Evolutionary conservation across 129 eudicot genomes (phyloP), one percentile per base, ranked within the genome.

Genomic region (Saposhnikovia divaricata): DNA sequence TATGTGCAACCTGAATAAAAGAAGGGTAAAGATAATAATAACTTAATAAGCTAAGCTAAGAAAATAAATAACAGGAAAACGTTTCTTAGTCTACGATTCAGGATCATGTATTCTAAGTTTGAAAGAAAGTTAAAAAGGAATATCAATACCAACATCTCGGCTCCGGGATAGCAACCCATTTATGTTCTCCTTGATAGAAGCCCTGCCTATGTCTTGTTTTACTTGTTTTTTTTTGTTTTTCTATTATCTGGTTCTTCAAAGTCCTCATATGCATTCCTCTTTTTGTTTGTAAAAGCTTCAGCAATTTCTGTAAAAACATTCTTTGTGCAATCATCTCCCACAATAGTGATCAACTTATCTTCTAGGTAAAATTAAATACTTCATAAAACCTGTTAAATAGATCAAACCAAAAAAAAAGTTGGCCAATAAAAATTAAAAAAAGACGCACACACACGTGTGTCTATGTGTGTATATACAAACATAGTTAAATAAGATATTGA

Each of bases 111-210:
- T 14, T 50, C 23, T 18, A 50, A 50, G 23, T 50, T 50, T 1
- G 5, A 50, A 50, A 50, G n/a, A 11, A 15, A 18, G 3, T 53
- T 25, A 19, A 53, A 18, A n/a, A 53, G 6, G 84, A 78, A 82
- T 80, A 37, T 83, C 79, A 50, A 75, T 69, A 61, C 74, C 85
- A 69, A 68, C 6, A 27, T 34, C 72, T 44, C n/a, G 74, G 11
- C 50, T 44, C 42, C 57, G 72, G 53, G 27, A 28, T 0, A 75
- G 42, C 65, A 74, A 72, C 76, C 15, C 7, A 23, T n/a, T n/a
- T n/a, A n/a, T n/a, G n/a, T n/a, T n/a, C n/a, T n/a, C n/a, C n/a
- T n/a, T n/a, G n/a, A n/a, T 82, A 5, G 2, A 0, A 14, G 9
- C 25, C 46, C 9, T 4, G 9, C 12, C 74, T 65, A 28, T 31